Percentiles rank a stretch among this genome's conserved stretches.
Conservation (phyloP, 2,329 filamentous ascomycete species). For the Fusarium vanettenii region DNA sequence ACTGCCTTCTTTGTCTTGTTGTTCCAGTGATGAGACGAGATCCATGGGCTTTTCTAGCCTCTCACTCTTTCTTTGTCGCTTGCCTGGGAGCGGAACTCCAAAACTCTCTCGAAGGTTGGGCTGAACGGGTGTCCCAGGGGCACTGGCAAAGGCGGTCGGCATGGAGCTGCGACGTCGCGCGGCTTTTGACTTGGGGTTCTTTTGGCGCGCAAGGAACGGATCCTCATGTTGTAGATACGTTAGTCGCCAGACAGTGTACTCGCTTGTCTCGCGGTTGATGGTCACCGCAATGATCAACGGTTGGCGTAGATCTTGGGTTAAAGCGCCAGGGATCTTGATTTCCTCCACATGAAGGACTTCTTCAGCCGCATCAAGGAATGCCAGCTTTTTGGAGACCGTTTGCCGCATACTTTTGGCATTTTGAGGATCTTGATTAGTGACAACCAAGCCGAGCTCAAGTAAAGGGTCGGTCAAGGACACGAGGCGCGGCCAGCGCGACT, state of each 20-base stretch:
- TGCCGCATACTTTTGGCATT: slow-evolving; percentile 44
- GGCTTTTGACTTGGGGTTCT: slow-evolving; percentile 58
- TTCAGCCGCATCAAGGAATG: slow-evolving; percentile 79
- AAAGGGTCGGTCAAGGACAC: slow-evolving; percentile 89
- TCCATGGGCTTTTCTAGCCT: slow-evolving; percentile 66
- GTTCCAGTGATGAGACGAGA: slow-evolving; percentile 77
- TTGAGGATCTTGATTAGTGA: slow-evolving; percentile 65
- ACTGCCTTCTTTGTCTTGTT: slow-evolving; percentile 68
- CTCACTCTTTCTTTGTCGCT: slow-evolving; percentile 64
- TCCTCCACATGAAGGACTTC: slow-evolving; percentile 86
- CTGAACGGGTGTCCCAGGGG: slow-evolving; percentile 80
- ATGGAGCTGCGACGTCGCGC: slow-evolving; percentile 71
- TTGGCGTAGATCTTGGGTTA: slow-evolving; percentile 52
- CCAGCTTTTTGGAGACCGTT: slow-evolving; percentile 54
- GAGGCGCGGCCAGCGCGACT: slow-evolving; percentile 76
- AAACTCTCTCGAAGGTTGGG: slow-evolving; percentile 82
- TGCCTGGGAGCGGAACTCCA: slow-evolving; percentile 67
- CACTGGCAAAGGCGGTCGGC: slow-evolving; percentile 77
- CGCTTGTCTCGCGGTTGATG: slow-evolving; percentile 78
- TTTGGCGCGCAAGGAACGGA: slow-evolving; percentile 59
- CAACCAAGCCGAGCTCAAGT: slow-evolving; percentile 85
- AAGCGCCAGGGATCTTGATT: slow-evolving; percentile 64
- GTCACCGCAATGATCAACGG: slow-evolving; percentile 82
- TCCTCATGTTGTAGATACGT: slow-evolving; percentile 79
- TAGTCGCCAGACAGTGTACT: slow-evolving; percentile 88